Conservation (phyloP, 495 filamentous ascomycete species). For the Xylaria nigripes region DNA sequence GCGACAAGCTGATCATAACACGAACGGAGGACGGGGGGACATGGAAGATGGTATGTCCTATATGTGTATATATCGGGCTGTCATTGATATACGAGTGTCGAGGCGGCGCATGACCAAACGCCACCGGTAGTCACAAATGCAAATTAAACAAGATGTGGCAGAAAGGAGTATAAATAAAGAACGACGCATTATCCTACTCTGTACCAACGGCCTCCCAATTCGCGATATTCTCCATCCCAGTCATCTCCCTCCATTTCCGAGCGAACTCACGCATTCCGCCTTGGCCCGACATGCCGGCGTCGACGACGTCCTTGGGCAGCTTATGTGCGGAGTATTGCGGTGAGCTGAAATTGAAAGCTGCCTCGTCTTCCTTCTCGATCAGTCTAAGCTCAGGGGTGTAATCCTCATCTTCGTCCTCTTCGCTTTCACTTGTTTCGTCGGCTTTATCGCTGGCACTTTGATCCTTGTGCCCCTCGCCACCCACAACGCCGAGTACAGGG, state of each 20-base stretch:
- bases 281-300: slow-evolving; percentile 70
- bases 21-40: no score
- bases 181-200: slow-evolving; percentile 7
- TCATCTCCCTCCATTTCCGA: slow-evolving; percentile 73
- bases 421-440: slow-evolving; percentile 8
- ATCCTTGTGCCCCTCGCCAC: slow-evolving; percentile 29
- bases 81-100: no score
- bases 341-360: slow-evolving; percentile 75
- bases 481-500: slow-evolving; percentile 35
- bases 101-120: no score
- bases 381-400: slow-evolving; percentile 72
- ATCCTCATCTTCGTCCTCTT: slow-evolving; percentile 37
- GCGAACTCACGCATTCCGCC: slow-evolving; percentile 78
- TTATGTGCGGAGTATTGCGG: slow-evolving; percentile 94
- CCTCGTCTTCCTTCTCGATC: slow-evolving; percentile 72
- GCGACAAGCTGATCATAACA: no score
- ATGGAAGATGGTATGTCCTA: no score
- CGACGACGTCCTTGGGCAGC: slow-evolving; percentile 86
- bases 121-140: no score
- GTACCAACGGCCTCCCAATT: slow-evolving; percentile 22
- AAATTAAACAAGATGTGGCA: no score
- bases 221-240: slow-evolving; percentile 40
- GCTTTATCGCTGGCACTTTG: slow-evolving; percentile 2
- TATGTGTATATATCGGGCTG: no score
- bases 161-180: no score